phyloP scores from a whole-genome alignment of 495 filamentous ascomycete genomes.

The Aspergillus campestris region DNA sequence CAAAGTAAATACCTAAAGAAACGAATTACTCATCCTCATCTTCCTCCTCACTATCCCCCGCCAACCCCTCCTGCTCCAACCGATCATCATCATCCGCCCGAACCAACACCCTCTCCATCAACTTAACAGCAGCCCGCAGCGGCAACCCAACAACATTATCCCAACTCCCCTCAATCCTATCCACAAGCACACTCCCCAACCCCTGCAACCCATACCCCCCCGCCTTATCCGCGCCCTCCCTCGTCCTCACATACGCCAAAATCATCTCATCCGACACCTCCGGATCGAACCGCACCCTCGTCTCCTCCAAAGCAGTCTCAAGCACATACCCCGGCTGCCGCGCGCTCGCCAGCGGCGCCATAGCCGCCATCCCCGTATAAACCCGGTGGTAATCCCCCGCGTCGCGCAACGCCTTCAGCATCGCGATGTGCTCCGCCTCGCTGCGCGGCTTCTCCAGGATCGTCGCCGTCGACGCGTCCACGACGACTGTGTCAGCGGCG shows the following conservation, averaged over 20 bases:
- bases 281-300: slow-evolving; percentile 68
- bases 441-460: slow-evolving; percentile 85
- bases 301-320: slow-evolving; percentile 78
- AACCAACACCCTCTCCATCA: slow-evolving; percentile 74
- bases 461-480: slow-evolving; percentile 48
- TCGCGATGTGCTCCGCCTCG: slow-evolving; percentile 71
- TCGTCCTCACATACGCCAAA: slow-evolving; percentile 74
- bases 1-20: background rate
- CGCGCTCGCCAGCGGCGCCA: slow-evolving; percentile 70
- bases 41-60: slow-evolving; percentile 13
- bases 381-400: slow-evolving; percentile 58
- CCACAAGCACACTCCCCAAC: slow-evolving; percentile 72
- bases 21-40: slow-evolving; percentile 1
- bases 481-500: slow-evolving; percentile 87
- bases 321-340: slow-evolving; percentile 77
- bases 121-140: slow-evolving; percentile 64
- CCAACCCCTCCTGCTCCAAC: slow-evolving; percentile 25
- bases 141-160: slow-evolving; percentile 98
- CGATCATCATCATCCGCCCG: slow-evolving; percentile 47
- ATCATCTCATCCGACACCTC: slow-evolving; percentile 75
- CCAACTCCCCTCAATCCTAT: slow-evolving; percentile 77
- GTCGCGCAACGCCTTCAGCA: slow-evolving; percentile 74
- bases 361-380: slow-evolving; percentile 70
- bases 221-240: slow-evolving; percentile 93
- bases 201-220: slow-evolving; percentile 95